Percentiles rank a stretch among this genome's conserved stretches.
Evolutionary conservation across 2,329 filamentous ascomycete genomes (phyloP).

Genomic region (Trichoderma sp.): DNA sequence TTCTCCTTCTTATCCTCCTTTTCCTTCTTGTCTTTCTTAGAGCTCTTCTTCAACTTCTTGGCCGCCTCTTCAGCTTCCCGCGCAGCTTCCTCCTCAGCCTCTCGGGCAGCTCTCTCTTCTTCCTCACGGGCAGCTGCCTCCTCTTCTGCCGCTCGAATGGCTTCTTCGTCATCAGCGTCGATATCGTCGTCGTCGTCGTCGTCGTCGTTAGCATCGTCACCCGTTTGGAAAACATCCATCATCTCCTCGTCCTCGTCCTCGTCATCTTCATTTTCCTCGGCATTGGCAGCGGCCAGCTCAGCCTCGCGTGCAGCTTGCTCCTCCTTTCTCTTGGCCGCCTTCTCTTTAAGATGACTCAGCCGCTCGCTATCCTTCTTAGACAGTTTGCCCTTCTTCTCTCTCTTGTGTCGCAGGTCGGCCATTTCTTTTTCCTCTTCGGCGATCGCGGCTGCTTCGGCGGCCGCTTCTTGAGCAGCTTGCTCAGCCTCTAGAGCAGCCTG

Average conservation of each 20-base stretch:
- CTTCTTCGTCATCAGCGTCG: slow-evolving; percentile 30
- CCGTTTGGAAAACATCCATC: slow-evolving; percentile 30
- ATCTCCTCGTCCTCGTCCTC: slow-evolving; percentile 13
- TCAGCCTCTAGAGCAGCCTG: slow-evolving; percentile 28
- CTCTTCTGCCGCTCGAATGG: slow-evolving; percentile 31
- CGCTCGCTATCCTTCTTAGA: slow-evolving; percentile 17
- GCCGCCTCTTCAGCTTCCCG: slow-evolving; percentile 33
- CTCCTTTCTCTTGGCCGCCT: slow-evolving; percentile 24
- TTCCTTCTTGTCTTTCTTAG: slow-evolving; percentile 40
- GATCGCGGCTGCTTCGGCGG: slow-evolving; percentile 1
- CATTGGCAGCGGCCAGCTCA: slow-evolving; percentile 19
- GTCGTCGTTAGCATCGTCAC: slow-evolving; percentile 40
- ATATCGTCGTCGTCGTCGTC: slow-evolving; percentile 29
- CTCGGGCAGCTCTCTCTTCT: slow-evolving; percentile 31
- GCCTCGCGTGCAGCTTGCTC: slow-evolving; percentile 28
- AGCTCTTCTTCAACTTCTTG: slow-evolving; percentile 50
- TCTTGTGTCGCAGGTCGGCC: slow-evolving; percentile 10
- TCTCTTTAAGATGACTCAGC: slow-evolving; percentile 12
- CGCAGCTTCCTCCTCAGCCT: slow-evolving; percentile 36
- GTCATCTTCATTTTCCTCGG: slow-evolving; percentile 13
- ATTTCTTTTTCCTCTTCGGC: slow-evolving; percentile 24
- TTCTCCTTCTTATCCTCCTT: slow-evolving; percentile 41
- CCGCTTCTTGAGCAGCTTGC: slow-evolving; percentile 28
- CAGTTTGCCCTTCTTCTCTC: slow-evolving; percentile 23
- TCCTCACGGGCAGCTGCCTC: slow-evolving; percentile 30